Conservation (phyloP, 1,284 basidiomycete species). For the Singerocomus rubriflavus region DNA sequence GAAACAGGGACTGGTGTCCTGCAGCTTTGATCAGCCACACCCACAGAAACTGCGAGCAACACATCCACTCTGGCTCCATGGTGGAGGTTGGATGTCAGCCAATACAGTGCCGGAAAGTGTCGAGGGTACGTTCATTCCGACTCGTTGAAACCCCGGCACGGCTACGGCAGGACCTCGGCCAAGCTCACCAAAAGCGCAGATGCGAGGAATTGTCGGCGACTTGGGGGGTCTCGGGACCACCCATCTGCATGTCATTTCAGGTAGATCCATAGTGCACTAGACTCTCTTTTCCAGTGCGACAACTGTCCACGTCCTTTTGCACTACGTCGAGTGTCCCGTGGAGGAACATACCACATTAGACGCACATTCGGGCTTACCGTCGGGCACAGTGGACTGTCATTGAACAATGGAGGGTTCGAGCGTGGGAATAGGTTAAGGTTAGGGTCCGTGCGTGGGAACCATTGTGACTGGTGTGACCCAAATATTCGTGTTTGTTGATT, state of each 20-base stretch:
- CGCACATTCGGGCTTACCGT: conserved; percentile 2
- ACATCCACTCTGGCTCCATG: no score
- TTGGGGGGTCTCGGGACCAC: conserved; percentile 31
- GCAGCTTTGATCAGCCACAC: no score
- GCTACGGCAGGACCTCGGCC: neutral
- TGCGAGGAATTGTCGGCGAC: conserved; percentile 5
- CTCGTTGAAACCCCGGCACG: neutral
- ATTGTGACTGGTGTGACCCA: conserved; percentile 36
- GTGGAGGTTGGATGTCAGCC: no score
- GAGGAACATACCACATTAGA: neutral
- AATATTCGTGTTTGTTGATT: conserved; percentile 40
- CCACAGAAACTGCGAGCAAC: no score
- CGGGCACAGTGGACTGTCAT: conserved; percentile 4
- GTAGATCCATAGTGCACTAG: neutral
- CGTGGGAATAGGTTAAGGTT: conserved; percentile 37
- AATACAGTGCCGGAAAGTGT: no score
- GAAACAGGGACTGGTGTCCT: no score
- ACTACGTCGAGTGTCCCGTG: neutral
- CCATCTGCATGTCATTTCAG: conserved; percentile 8
- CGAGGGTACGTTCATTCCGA: no score
- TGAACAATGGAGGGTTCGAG: conserved; percentile 20
- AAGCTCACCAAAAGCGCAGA: neutral
- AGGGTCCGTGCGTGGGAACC: conserved; percentile 43
- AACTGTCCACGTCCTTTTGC: neutral
- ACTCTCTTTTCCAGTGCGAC: neutral